Conservation (phyloP, 2,329 filamentous ascomycete species). For the Clonostachys byssicola region DNA sequence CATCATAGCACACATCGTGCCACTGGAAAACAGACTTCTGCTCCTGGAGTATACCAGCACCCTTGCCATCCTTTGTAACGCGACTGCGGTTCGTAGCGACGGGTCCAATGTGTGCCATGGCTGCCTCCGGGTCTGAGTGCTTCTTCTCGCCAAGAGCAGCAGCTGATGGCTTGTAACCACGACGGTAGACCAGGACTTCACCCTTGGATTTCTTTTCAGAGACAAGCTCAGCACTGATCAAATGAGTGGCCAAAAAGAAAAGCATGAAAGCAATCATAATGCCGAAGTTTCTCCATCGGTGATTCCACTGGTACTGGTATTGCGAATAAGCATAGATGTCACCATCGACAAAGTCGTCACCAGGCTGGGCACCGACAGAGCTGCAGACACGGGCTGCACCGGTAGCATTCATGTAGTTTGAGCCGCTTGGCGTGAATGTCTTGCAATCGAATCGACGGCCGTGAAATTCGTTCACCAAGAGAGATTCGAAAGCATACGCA, state of each 20-base stretch:
- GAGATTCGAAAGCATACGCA: conserved; percentile 73
- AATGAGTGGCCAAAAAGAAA: conserved; percentile 59
- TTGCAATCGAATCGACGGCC: conserved; percentile 53
- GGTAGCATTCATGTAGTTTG: conserved; percentile 15
- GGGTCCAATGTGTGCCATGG: conserved; percentile 42
- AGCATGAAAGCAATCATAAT: conserved; percentile 62
- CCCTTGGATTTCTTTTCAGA: conserved; percentile 69
- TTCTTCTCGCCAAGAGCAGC: conserved; percentile 14
- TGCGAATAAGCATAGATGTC: conserved; percentile 49
- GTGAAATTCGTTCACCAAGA: conserved; percentile 82
- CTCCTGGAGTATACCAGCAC: conserved; percentile 18
- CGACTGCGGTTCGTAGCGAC: conserved; percentile 34
- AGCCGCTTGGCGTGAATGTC: conserved; percentile 33
- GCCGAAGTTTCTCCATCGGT: conserved; percentile 70
- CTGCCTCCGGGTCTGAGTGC: conserved; percentile 56
- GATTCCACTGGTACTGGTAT: conserved; percentile 51
- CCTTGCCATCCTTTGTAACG: conserved; percentile 37
- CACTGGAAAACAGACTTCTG: conserved; percentile 69
- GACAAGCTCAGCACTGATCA: conserved; percentile 62
- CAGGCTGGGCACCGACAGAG: conserved; percentile 52
- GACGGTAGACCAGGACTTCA: conserved; percentile 71
- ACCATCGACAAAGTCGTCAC: conserved; percentile 47
- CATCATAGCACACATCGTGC: conserved; percentile 69
- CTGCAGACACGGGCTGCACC: conserved; percentile 49
- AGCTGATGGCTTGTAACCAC: conserved; percentile 58